phyloP scores from a whole-genome alignment of 208 protist genomes.

The Acanthamoeba sp. region DNA sequence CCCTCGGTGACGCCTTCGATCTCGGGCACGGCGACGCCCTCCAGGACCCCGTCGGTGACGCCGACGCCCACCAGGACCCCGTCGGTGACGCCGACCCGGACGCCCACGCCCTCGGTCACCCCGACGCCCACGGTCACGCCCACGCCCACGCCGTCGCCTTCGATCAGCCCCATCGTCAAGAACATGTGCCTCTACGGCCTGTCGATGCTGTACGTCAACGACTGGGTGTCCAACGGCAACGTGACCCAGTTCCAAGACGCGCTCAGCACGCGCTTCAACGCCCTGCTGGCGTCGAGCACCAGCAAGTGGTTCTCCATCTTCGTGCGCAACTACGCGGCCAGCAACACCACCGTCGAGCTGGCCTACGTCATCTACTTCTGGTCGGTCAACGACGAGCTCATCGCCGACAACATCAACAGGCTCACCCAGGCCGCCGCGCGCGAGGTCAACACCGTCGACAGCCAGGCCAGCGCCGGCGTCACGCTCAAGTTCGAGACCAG shows the following conservation, averaged over 20 bases:
- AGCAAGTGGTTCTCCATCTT: slow-evolving; percentile 35
- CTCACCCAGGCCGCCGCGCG: background rate
- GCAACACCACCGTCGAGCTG: background rate
- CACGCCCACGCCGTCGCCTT: slow-evolving; percentile 8
- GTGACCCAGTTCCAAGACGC: background rate
- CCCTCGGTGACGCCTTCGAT: background rate
- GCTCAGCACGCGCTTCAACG: background rate
- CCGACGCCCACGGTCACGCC: background rate
- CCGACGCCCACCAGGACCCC: background rate
- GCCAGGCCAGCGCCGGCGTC: background rate
- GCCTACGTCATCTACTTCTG: slow-evolving; percentile 41
- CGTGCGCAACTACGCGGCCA: background rate
- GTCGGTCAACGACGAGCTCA: background rate
- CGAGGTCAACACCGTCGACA: background rate
- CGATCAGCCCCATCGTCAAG: background rate
- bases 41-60: background rate
- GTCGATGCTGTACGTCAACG: background rate
- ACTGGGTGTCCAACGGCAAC: background rate
- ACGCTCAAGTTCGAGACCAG: background rate
- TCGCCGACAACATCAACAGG: background rate
- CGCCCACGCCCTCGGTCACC: background rate
- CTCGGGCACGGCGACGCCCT: background rate
- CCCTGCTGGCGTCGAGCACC: background rate
- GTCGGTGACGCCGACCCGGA: background rate
- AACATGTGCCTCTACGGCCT: background rate